Percentiles rank a stretch among this genome's conserved stretches.
Evolutionary conservation across 345 rosid genomes (phyloP).

Genomic region (Litchi chinensis): DNA sequence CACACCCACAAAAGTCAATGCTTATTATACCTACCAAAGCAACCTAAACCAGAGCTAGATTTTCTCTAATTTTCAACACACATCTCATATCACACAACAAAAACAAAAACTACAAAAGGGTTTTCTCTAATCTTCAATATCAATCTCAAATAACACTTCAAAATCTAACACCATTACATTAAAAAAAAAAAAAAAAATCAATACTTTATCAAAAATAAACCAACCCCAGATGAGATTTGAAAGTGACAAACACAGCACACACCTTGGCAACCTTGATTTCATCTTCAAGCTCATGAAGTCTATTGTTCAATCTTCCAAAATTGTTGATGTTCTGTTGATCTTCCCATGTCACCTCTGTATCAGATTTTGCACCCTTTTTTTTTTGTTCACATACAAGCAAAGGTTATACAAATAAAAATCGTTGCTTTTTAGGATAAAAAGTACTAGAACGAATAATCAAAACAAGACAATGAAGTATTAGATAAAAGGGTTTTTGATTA

Average conservation of each 20-base stretch:
- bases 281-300: conserved; percentile 84
- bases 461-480: too few species aligned
- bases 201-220: background rate
- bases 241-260: background rate
- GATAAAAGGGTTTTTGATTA: background rate
- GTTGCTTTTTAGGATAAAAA: too few species aligned
- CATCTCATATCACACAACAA: background rate
- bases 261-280: conserved; percentile 88
- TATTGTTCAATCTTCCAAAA: conserved; percentile 80
- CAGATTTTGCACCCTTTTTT: conserved; percentile 77
- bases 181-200: background rate
- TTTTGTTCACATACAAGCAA: conserved; percentile 3
- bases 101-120: background rate
- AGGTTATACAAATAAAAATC: background rate
- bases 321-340: conserved; percentile 94
- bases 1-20: background rate
- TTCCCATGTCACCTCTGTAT: conserved; percentile 90
- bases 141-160: background rate
- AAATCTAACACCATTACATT: background rate
- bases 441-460: too few species aligned
- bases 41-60: background rate
- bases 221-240: background rate
- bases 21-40: background rate
- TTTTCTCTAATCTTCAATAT: background rate
- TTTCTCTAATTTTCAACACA: background rate